A percentile compares a stretch with the other conserved stretches of the same genome.
Evolutionary conservation across 345 rosid species (phyloP).

Genomic region (Erysimum cheiranthoides): DNA sequence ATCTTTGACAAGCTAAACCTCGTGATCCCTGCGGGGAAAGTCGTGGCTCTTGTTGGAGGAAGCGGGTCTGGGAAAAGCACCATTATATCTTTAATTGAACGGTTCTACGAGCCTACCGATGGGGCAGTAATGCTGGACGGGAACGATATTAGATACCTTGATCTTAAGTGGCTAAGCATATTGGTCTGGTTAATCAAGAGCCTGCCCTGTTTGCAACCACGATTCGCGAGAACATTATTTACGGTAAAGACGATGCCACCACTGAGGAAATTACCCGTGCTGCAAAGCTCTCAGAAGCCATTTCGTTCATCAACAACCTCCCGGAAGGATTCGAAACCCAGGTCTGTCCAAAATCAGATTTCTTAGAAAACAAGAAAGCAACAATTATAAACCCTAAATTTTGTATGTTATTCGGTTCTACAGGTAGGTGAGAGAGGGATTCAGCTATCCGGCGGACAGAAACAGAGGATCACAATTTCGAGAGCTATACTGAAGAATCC

Average conservation of each 20-base stretch:
- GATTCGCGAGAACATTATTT: constrained; percentile 81
- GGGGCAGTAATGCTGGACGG: constrained; percentile 77
- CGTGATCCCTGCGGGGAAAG: constrained; percentile 75
- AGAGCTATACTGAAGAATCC: constrained; percentile 91
- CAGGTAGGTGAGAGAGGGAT: constrained; percentile 98
- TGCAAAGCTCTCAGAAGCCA: constrained; percentile 80
- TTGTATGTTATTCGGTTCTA: neutral
- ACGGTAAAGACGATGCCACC: constrained; percentile 84
- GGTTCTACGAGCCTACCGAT: constrained; percentile 82
- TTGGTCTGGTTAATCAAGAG: constrained; percentile 94
- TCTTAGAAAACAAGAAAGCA: neutral
- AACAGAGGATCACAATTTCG: constrained; percentile 85
- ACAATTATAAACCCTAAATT: constrained; percentile 8
- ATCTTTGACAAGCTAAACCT: constrained; percentile 69
- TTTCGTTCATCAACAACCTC: constrained; percentile 77
- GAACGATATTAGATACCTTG: constrained; percentile 62
- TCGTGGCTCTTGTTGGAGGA: constrained; percentile 94
- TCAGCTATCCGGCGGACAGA: constrained; percentile 94
- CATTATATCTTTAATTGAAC: constrained; percentile 78
- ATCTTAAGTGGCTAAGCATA: constrained; percentile 90
- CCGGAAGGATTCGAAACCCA: constrained; percentile 93
- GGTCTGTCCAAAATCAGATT: constrained; percentile 47
- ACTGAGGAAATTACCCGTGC: constrained; percentile 67
- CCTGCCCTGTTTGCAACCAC: constrained; percentile 84
- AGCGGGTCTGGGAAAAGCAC: constrained; percentile 99